Conservation (phyloP, 2,329 filamentous ascomycete genomes). For the Setomelanomma holmii region DNA sequence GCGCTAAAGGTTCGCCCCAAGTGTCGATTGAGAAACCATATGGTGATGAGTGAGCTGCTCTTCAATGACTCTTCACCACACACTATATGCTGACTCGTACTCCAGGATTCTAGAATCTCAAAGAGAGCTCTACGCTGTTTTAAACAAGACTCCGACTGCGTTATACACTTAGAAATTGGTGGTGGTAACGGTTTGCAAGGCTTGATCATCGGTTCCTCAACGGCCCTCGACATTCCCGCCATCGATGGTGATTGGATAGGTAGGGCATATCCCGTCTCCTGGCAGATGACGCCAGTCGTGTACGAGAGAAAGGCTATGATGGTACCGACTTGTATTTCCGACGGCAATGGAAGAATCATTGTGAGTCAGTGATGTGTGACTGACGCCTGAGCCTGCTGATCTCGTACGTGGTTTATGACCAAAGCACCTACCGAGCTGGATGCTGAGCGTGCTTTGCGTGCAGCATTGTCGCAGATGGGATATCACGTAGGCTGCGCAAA, state of each 20-base stretch:
- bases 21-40: neutral
- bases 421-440: neutral
- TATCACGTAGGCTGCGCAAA: conserved; percentile 3
- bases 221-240: conserved; percentile 43
- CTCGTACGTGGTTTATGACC: neutral
- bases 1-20: neutral
- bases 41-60: neutral
- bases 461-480: neutral
- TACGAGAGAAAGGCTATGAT: neutral
- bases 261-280: conserved; percentile 7
- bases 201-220: conserved; percentile 2
- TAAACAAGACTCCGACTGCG: neutral
- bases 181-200: conserved; percentile 7
- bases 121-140: neutral
- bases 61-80: neutral
- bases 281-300: conserved; percentile 3
- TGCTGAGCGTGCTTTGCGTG: conserved; percentile 1
- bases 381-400: neutral
- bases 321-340: neutral
- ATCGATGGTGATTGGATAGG: conserved; percentile 13
- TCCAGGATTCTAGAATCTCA: neutral
- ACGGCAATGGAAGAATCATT: neutral
- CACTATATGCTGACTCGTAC: neutral
- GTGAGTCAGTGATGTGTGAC: neutral
- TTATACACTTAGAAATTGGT: conserved; percentile 1